These are phyloP conservation scores for Scheffersomyces parashehatae DNA, from an alignment of 1,139 yeast genomes.

Conservation along the genomic window DNA sequence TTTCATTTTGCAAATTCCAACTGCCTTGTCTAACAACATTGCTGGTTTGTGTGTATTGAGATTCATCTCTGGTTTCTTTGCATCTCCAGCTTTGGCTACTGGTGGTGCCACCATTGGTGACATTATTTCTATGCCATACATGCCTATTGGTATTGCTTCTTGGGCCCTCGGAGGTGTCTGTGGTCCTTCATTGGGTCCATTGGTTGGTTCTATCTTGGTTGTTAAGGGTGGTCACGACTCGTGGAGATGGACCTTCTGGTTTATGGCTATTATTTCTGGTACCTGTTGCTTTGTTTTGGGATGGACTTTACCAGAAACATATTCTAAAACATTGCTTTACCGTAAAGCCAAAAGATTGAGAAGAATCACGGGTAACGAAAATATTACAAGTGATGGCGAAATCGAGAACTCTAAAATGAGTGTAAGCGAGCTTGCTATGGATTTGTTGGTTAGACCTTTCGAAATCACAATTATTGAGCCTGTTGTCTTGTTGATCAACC, in stretches of 20 bases:
- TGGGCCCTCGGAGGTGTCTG: conserved; percentile 14
- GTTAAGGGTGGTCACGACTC: conserved; percentile 7
- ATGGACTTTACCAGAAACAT: conserved; percentile 14
- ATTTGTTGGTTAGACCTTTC: conserved; percentile 14
- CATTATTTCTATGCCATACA: conserved; percentile 11
- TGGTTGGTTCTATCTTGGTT: conserved; percentile 11
- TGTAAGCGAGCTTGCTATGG: conserved; percentile 8
- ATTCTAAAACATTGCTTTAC: conserved; percentile 11
- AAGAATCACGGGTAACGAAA: conserved; percentile 10
- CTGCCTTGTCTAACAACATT: conserved; percentile 24
- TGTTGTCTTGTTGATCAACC: conserved; percentile 13
- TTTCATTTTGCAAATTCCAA: conserved; percentile 25
- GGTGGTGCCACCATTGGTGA: conserved; percentile 35
- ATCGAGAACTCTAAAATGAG: conserved; percentile 5
- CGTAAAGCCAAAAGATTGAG: conserved; percentile 14
- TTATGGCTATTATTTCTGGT: conserved; percentile 13
- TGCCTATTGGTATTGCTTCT: conserved; percentile 11
- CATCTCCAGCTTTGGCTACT: conserved; percentile 29
- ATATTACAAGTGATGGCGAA: conserved; percentile 9
- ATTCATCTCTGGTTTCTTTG: conserved; percentile 30
- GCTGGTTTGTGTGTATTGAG: conserved; percentile 27
- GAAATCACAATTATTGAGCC: conserved; percentile 14
- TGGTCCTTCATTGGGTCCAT: conserved; percentile 16
- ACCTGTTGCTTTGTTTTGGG: conserved; percentile 8
- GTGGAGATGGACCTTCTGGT: conserved; percentile 16